phyloP scores from a whole-genome alignment of 2,329 filamentous ascomycete genomes.

The Rhynchosporium graminicola region DNA sequence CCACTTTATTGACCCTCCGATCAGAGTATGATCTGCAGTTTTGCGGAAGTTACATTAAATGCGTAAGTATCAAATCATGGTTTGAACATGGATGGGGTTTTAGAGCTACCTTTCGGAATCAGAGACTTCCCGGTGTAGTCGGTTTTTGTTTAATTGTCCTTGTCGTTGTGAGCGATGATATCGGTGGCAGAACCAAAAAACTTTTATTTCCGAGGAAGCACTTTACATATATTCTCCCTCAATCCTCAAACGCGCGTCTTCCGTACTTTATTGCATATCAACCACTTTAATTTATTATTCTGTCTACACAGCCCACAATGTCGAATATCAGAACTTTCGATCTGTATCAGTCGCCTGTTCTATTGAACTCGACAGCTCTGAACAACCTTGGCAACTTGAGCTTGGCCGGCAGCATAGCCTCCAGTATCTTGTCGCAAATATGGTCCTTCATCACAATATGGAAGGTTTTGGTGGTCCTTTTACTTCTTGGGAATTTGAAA shows the following conservation, averaged over 20 bases:
- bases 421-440: slow-evolving; percentile 25
- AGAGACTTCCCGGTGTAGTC: not conserved
- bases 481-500: slow-evolving; percentile 56
- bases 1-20: not conserved
- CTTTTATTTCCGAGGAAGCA: not conserved
- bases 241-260: slow-evolving; percentile 4
- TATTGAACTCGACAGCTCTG: slow-evolving; percentile 14
- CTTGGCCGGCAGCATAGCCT: not conserved
- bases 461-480: slow-evolving; percentile 41
- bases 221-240: slow-evolving; percentile 12
- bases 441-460: slow-evolving; percentile 39
- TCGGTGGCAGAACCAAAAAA: slow-evolving; percentile 11
- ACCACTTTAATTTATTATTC: slow-evolving; percentile 16
- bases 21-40: slow-evolving; percentile 13
- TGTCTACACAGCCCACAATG: slow-evolving; percentile 10
- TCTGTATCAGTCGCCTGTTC: slow-evolving; percentile 12
- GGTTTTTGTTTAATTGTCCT: not conserved
- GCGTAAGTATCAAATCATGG: not conserved
- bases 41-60: not conserved
- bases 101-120: slow-evolving; percentile 7
- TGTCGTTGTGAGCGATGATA: slow-evolving; percentile 10
- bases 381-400: not conserved
- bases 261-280: not conserved
- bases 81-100: slow-evolving; percentile 4
- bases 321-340: slow-evolving; percentile 14